Conservation (phyloP, 2,329 filamentous ascomycete genomes). For the Cercospora nicotianae region DNA sequence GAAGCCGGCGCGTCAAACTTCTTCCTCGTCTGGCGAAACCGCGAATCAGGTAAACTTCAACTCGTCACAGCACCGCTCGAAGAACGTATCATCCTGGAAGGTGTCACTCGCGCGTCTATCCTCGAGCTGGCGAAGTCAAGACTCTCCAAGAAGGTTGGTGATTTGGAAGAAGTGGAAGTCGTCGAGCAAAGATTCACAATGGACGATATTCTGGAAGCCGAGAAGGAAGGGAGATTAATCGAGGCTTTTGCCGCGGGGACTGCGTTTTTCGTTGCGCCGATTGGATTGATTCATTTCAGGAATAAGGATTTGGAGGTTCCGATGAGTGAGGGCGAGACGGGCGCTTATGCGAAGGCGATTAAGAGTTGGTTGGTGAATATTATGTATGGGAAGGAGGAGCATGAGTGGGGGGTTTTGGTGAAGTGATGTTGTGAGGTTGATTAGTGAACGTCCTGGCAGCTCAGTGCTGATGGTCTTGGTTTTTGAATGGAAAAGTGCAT, state of each 20-base stretch:
- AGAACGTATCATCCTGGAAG: constrained; percentile 77
- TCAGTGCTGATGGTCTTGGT: background rate
- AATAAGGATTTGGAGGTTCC: constrained; percentile 47
- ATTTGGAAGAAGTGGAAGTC: constrained; percentile 58
- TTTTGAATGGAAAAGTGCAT: background rate
- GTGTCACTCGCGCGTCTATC: constrained; percentile 80
- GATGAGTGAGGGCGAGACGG: constrained; percentile 43
- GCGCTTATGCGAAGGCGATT: constrained; percentile 45
- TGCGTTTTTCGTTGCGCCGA: constrained; percentile 58
- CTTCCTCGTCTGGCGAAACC: constrained; percentile 75
- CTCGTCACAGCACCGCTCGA: constrained; percentile 82
- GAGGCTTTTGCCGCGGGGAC: constrained; percentile 88
- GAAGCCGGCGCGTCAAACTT: constrained; percentile 93
- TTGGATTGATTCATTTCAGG: constrained; percentile 49
- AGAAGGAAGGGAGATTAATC: constrained; percentile 71
- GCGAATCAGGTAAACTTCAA: constrained; percentile 57
- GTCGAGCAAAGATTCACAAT: constrained; percentile 85
- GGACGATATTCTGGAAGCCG: constrained; percentile 69
- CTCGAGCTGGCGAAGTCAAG: constrained; percentile 69
- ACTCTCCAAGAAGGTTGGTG: constrained; percentile 43
- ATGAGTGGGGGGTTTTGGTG: constrained; percentile 47
- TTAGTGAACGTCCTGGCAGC: background rate
- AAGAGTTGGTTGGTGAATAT: constrained; percentile 52
- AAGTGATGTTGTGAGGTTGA: background rate
- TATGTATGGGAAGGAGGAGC: constrained; percentile 50